phyloP scores from a whole-genome alignment of 257 asterid species.

The Anisodus tanguticus region DNA sequence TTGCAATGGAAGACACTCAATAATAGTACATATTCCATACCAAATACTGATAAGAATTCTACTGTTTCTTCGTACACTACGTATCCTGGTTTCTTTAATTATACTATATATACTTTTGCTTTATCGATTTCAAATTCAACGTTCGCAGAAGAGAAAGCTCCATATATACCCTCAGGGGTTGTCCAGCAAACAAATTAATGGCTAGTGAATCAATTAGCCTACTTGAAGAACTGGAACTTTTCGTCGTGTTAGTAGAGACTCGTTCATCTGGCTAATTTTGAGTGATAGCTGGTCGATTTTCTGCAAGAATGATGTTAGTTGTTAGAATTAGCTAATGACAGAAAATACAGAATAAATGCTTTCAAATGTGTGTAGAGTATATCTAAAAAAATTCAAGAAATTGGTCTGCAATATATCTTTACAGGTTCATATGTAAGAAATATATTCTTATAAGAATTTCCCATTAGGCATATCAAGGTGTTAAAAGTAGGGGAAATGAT shows the following conservation, averaged over 20 bases:
- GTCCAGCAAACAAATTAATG: background rate
- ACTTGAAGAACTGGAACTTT: constrained; percentile 67
- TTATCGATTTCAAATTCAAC: background rate
- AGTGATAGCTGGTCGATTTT: constrained; percentile 60
- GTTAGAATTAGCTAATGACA: background rate
- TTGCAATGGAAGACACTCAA: background rate
- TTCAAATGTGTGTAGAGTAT: background rate
- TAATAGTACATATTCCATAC: background rate
- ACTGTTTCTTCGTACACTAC: background rate
- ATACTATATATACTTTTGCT: background rate
- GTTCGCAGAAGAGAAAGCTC: background rate
- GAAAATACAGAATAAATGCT: background rate
- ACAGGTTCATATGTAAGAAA: background rate
- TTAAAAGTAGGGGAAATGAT: background rate
- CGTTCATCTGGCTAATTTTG: constrained; percentile 64
- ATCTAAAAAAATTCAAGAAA: background rate
- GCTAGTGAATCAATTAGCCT: constrained; percentile 32
- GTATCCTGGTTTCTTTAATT: background rate
- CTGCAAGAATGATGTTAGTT: constrained; percentile 42
- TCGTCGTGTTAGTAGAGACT: constrained; percentile 49
- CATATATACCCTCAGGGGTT: background rate
- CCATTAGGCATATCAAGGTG: background rate
- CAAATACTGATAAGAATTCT: background rate
- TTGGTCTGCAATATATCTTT: background rate
- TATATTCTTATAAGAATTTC: background rate